Evolutionary conservation across 768 basidiomycete genomes (phyloP).

Genomic region (Leccinum uliginosum): DNA sequence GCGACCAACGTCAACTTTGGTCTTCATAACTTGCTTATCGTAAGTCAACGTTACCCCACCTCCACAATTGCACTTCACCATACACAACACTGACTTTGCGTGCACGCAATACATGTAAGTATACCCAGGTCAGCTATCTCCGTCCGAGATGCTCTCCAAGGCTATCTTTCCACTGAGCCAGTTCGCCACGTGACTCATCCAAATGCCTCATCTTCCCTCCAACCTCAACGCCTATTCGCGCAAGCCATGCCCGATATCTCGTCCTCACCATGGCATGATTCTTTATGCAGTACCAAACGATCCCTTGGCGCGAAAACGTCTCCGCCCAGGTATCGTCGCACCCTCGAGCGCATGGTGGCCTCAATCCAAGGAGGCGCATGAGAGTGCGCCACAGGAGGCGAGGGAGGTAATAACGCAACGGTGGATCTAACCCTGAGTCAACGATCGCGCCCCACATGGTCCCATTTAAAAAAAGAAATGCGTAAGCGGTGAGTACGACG

Average conservation of each 20-base stretch:
- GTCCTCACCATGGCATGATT: constrained; percentile 31
- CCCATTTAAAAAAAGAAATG: background rate
- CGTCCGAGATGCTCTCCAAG: constrained; percentile 10
- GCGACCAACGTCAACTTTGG: background rate
- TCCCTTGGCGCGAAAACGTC: constrained; percentile 44
- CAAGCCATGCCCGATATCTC: constrained; percentile 16
- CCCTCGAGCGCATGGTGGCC: constrained; percentile 42
- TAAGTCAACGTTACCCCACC: background rate
- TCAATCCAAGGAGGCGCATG: constrained; percentile 36
- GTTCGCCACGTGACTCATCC: constrained; percentile 47
- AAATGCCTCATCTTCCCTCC: constrained; percentile 45
- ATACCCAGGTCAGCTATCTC: constrained; percentile 2
- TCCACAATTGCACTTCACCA: background rate
- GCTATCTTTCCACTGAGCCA: constrained; percentile 35
- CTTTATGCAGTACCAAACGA: constrained; percentile 48
- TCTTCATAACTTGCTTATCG: background rate
- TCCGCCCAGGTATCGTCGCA: constrained; percentile 40
- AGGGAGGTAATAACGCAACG: constrained; percentile 56
- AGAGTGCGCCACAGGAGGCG: constrained; percentile 53
- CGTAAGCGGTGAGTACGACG: background rate
- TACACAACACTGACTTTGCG: background rate
- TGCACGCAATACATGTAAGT: background rate
- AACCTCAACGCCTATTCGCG: constrained; percentile 16
- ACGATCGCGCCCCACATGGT: background rate
- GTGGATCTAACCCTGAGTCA: constrained; percentile 64